phyloP scores from a whole-genome alignment of 2,329 filamentous ascomycete genomes.

The Colletotrichum endophyticum region DNA sequence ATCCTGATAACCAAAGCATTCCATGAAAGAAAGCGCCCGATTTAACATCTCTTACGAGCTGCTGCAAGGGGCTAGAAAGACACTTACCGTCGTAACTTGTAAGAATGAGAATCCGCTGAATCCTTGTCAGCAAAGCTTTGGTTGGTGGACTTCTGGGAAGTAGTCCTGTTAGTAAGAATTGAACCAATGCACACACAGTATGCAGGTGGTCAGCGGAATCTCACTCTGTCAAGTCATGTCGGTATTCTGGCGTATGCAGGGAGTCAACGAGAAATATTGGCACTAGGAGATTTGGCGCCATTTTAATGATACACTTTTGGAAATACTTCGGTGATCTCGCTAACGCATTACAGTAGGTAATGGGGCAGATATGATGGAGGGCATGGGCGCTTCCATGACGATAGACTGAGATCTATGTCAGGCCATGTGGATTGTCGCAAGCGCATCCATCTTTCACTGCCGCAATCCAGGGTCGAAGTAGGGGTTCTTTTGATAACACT shows the following conservation, averaged over 20 bases:
- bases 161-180: no score
- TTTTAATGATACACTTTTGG: neutral
- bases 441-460: neutral
- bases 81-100: neutral
- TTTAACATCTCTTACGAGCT: neutral
- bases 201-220: no score
- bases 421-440: neutral
- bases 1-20: neutral
- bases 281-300: neutral
- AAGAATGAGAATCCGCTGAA: no score
- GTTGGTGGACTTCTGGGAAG: no score
- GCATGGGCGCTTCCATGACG: neutral
- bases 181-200: no score
- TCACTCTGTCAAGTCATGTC: no score
- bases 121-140: no score
- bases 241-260: neutral
- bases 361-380: neutral
- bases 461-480: neutral
- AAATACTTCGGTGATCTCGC: neutral
- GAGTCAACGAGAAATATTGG: neutral
- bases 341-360: neutral
- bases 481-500: neutral
- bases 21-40: neutral
- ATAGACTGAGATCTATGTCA: neutral
- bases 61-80: neutral